phyloP scores from a whole-genome alignment of 176 grass and related monocot genomes.

The Microstegium vimineum region DNA sequence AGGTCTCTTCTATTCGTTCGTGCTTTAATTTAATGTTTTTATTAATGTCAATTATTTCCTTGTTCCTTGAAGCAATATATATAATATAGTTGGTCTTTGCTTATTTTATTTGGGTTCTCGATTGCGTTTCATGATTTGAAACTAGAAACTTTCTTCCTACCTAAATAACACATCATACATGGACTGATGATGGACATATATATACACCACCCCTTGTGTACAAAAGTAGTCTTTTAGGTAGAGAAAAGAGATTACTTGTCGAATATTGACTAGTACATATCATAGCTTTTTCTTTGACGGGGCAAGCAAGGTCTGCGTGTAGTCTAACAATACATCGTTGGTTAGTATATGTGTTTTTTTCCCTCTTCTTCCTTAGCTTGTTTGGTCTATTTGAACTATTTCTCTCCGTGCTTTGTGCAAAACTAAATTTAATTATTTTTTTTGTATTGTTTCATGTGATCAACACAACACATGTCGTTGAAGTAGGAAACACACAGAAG shows the following conservation, averaged over 20 bases:
- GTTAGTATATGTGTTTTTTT: not conserved
- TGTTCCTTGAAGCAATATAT: not conserved
- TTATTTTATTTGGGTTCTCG: not conserved
- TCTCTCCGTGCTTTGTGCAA: not conserved
- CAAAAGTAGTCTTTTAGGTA: not conserved
- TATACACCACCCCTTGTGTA: not conserved
- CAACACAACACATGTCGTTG: constrained; percentile 6
- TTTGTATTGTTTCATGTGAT: constrained; percentile 29
- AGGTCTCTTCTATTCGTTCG: constrained; percentile 28
- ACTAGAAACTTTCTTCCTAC: not conserved
- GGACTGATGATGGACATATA: not conserved
- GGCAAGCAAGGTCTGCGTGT: not conserved
- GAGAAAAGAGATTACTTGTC: not conserved
- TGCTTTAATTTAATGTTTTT: not conserved
- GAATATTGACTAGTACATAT: not conserved
- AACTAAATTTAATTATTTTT: constrained; percentile 6
- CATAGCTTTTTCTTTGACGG: not conserved
- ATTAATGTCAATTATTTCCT: not conserved
- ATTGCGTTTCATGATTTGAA: not conserved
- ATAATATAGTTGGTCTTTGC: not conserved
- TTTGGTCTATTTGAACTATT: constrained; percentile 5
- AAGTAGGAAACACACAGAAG: constrained; percentile 13
- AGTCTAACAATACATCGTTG: no score
- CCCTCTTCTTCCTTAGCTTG: not conserved
- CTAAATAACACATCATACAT: not conserved